phyloP scores from a whole-genome alignment of 805 yeast genomes.

The Schwanniomyces yamadae region DNA sequence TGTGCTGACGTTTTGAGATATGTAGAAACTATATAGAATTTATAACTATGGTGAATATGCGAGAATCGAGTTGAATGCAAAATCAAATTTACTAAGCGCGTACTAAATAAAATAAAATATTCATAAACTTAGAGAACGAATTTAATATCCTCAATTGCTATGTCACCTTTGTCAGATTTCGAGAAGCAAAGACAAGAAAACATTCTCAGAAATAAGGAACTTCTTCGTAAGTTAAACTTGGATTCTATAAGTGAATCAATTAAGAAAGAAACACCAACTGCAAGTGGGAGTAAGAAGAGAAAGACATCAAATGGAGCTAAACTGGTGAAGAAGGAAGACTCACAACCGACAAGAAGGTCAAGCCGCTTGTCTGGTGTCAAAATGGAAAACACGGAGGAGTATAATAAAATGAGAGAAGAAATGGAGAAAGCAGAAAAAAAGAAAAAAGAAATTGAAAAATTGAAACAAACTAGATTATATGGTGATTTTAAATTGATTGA shows the following conservation, averaged over 20 bases:
- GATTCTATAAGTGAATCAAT: constrained; percentile 56
- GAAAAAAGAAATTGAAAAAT: constrained; percentile 44
- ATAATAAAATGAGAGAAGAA: constrained; percentile 34
- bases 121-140: not conserved
- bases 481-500: constrained; percentile 69
- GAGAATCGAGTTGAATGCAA: not conserved
- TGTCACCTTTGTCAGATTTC: constrained; percentile 52
- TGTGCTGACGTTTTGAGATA: constrained; percentile 40
- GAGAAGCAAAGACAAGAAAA: constrained; percentile 73
- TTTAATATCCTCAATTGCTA: not conserved
- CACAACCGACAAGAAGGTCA: constrained; percentile 69
- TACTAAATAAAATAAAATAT: not conserved
- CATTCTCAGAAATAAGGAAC: constrained; percentile 78
- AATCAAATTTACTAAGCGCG: constrained; percentile 1
- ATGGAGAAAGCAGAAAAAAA: constrained; percentile 30
- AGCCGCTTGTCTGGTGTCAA: constrained; percentile 74
- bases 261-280: constrained; percentile 41
- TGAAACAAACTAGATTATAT: constrained; percentile 57
- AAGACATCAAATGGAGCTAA: constrained; percentile 16
- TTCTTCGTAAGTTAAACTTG: constrained; percentile 69
- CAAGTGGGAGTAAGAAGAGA: constrained; percentile 25
- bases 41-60: not conserved
- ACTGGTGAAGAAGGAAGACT: constrained; percentile 21
- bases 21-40: constrained; percentile 1
- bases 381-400: constrained; percentile 49